Evolutionary conservation across 345 rosid species (phyloP), one percentile per base, ranked within the genome.

Genomic region (Pugionium dolabratum): DNA sequence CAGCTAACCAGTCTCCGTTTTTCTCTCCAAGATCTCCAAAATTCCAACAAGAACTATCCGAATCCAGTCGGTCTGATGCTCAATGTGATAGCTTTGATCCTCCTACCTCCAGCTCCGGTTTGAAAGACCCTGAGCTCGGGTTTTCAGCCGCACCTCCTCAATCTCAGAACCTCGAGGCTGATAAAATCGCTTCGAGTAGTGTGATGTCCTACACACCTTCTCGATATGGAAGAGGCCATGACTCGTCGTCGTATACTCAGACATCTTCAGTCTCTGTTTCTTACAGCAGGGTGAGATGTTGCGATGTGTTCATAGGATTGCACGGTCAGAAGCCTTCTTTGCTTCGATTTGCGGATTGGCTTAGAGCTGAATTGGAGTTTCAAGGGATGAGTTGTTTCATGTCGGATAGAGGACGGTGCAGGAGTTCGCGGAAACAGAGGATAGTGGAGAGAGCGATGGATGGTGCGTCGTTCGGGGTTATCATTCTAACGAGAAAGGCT

Each of bases 311-410:
- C 71, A 67, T 94, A 56, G 99, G 99, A 7, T 62, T 90, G 61
- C 82, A 84, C 59, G 99, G 97, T 48, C 79, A 82, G 40, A 94
- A 90, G 56, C 85, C 96, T 29, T 79, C 95, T 35, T 47, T 94
- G 72, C 64, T 94, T 59, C 79, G 91, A 39, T 94, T 90, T 67
- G 82, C 86, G 6, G 85, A 83, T 76, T 94, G 97, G 99, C 81
- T 94, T 6, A 79, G 84, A 57, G 93, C 99, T 9, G 99, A 94
- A 66, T 58, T 94, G 49, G 97, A 94, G 81, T 77, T 76, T 74
- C 99, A 90, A 80, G 99, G 99, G 62, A 83, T 94, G 69, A 88
- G 91, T 76, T 88, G 95, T 72, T 91, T 90, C 54, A 76, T 87
- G 65, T 85, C 97, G 7, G 96, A 93, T 46, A 79, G 97, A 74